Evolutionary conservation across 345 rosid species (phyloP).

Genomic region (Syzygium aromaticum): DNA sequence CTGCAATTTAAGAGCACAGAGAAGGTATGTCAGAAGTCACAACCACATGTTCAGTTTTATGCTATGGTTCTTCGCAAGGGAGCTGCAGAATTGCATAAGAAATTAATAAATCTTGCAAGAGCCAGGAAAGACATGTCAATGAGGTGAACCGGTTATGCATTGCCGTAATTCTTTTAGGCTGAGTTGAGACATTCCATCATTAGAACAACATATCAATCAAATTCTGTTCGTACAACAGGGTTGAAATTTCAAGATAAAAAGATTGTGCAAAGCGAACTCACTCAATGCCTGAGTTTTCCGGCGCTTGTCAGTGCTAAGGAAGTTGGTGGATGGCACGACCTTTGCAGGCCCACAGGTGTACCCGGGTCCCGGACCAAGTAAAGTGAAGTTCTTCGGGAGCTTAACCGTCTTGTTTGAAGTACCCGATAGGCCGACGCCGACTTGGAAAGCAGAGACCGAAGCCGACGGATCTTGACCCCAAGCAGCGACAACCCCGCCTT

Average conservation of each 20-base stretch:
- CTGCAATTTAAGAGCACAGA: conserved; percentile 20
- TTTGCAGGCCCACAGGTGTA: conserved; percentile 89
- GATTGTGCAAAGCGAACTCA: conserved; percentile 19
- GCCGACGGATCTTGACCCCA: conserved; percentile 81
- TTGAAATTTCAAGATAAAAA: background rate
- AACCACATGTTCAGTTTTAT: background rate
- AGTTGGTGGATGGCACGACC: conserved; percentile 51
- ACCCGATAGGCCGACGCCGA: conserved; percentile 66
- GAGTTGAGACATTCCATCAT: background rate
- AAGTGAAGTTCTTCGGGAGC: conserved; percentile 81
- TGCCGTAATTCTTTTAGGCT: background rate
- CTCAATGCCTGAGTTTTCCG: conserved; percentile 76
- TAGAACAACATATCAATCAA: background rate
- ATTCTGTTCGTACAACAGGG: background rate
- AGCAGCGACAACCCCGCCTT: conserved; percentile 72
- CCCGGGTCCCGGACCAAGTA: conserved; percentile 78
- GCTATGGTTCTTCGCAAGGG: background rate
- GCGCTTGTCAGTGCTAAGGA: conserved; percentile 53
- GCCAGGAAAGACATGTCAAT: background rate
- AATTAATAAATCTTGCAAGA: background rate
- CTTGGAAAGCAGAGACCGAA: conserved; percentile 65
- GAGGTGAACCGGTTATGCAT: background rate
- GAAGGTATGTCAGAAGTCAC: background rate
- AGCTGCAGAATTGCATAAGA: background rate
- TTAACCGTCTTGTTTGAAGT: conserved; percentile 78